Evolutionary conservation across 805 yeast species (phyloP).

Genomic region (Groenewaldozyma salmanticensis): DNA sequence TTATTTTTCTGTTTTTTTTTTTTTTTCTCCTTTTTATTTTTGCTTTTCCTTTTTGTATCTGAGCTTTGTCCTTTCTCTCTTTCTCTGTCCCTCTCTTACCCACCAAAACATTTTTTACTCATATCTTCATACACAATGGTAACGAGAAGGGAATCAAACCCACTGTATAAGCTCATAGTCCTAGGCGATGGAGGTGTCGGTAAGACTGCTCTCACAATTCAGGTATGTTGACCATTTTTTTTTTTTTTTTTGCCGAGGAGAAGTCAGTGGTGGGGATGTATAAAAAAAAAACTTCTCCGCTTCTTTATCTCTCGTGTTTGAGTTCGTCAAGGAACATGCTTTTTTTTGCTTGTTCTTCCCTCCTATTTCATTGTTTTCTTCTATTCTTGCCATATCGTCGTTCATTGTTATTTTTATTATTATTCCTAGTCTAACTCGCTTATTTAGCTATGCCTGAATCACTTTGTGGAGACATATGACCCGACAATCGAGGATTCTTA

Average conservation of each 20-base stretch:
- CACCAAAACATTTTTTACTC: no score
- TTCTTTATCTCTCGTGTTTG: no score
- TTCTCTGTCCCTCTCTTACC: background rate
- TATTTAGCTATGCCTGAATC: slow-evolving; percentile 47
- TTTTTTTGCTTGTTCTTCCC: no score
- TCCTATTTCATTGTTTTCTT: no score
- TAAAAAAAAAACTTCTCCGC: no score
- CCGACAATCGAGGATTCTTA: slow-evolving; percentile 76
- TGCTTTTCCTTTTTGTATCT: background rate
- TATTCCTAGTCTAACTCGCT: no score
- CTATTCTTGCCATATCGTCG: no score
- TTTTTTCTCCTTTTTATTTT: background rate
- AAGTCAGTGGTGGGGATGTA: no score
- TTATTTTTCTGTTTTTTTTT: no score
- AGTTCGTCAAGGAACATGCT: no score
- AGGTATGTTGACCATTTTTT: slow-evolving; percentile 35
- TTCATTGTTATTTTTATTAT: background rate
- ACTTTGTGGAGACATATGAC: slow-evolving; percentile 94
- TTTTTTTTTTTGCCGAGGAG: slow-evolving; percentile 34
- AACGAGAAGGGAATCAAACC: slow-evolving; percentile 20
- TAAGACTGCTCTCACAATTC: slow-evolving; percentile 92
- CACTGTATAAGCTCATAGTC: slow-evolving; percentile 72
- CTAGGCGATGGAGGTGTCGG: slow-evolving; percentile 99
- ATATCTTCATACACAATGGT: no score
- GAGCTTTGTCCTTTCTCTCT: background rate